Evolutionary conservation across 208 protist species (phyloP).

Genomic region (Porcisia hertigi): DNA sequence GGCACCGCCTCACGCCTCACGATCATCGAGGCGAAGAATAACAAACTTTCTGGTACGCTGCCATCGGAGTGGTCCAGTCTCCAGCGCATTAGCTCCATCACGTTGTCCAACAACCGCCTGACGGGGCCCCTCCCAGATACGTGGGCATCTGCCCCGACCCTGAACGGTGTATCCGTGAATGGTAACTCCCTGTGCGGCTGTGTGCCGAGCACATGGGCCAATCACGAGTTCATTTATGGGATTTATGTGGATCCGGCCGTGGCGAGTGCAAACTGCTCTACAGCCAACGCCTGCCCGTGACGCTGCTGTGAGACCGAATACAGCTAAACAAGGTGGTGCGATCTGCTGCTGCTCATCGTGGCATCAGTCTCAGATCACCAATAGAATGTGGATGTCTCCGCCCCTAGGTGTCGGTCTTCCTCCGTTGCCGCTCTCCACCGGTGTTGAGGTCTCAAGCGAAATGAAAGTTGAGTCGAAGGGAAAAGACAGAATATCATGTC

Average conservation of each 20-base stretch:
- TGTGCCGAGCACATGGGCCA: neutral
- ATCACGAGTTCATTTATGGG: neutral
- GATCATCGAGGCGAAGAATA: constrained; percentile 3
- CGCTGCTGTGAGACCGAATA: neutral
- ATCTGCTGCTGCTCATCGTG: too few relatives aligned
- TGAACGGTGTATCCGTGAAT: constrained; percentile 2
- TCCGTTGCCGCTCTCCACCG: too few relatives aligned
- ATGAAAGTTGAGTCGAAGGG: too few relatives aligned
- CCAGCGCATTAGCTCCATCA: neutral
- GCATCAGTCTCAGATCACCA: too few relatives aligned
- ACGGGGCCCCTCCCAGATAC: neutral
- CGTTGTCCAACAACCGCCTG: neutral
- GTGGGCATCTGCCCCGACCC: neutral
- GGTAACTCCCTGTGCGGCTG: neutral
- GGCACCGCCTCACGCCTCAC: constrained; percentile 1
- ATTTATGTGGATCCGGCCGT: neutral
- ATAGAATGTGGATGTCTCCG: too few relatives aligned
- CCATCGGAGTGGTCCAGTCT: constrained; percentile 3
- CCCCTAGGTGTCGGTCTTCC: too few relatives aligned
- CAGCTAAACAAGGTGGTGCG: too few relatives aligned
- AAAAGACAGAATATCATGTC: too few relatives aligned
- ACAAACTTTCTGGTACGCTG: constrained; percentile 2
- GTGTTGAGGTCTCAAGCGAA: too few relatives aligned
- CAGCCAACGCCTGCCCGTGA: neutral
- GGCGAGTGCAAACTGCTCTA: neutral